Conservation (phyloP, 805 yeast species). For the Saccharomycopsis selenospora region DNA sequence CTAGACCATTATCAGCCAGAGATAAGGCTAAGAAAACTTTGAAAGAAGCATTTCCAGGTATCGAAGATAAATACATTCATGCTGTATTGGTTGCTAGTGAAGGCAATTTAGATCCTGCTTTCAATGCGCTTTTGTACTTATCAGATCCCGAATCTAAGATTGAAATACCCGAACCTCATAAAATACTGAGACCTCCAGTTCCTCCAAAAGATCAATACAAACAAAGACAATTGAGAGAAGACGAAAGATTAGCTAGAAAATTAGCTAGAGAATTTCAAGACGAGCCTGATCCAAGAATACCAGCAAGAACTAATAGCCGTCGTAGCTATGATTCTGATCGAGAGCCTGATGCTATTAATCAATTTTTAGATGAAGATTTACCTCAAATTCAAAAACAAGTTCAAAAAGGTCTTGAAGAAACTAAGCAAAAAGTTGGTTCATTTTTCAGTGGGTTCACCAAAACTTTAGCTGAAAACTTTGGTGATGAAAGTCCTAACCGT, state of each 20-base stretch:
- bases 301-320: neutral
- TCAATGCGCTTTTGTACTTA: conserved; percentile 74
- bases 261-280: conserved; percentile 54
- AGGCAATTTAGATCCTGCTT: conserved; percentile 77
- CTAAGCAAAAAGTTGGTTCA: conserved; percentile 62
- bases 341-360: conserved; percentile 30
- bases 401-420: conserved; percentile 72
- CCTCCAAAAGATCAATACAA: conserved; percentile 28
- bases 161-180: conserved; percentile 24
- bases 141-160: conserved; percentile 55
- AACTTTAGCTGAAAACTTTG: conserved; percentile 34
- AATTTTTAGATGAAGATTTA: conserved; percentile 47
- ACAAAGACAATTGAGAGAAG: conserved; percentile 48
- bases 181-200: conserved; percentile 25
- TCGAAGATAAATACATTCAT: conserved; percentile 62
- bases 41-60: conserved; percentile 77
- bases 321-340: conserved; percentile 2
- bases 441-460: conserved; percentile 71
- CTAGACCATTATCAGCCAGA: conserved; percentile 57
- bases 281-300: conserved; percentile 14
- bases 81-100: conserved; percentile 82
- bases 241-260: conserved; percentile 75
- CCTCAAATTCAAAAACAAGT: conserved; percentile 61
- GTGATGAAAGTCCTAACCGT: conserved; percentile 29
- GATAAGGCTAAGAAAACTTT: conserved; percentile 51